A percentile compares a stretch with the other conserved stretches of the same genome.
Conservation (phyloP, 83 land plant species). For the Diphasiastrum complanatum region DNA sequence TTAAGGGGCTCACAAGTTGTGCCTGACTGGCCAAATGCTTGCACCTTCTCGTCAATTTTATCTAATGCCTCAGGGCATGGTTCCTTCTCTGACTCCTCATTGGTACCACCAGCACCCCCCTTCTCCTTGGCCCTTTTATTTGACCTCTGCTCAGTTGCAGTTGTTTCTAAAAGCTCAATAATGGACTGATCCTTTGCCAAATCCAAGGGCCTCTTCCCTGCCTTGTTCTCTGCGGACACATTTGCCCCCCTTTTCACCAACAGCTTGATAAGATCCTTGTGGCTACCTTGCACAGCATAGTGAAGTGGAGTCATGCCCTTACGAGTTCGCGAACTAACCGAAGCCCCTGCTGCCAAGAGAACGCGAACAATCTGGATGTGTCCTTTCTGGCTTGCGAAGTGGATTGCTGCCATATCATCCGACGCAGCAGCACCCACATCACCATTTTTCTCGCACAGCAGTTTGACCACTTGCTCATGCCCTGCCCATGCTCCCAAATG, state of each 20-base stretch:
- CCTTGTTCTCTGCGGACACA: conserved; percentile 52
- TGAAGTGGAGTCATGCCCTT: conserved; percentile 88
- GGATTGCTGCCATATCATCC: conserved; percentile 93
- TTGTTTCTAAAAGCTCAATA: conserved; percentile 32
- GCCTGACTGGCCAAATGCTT: too few relatives aligned
- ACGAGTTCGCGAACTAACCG: conserved; percentile 63
- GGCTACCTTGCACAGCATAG: conserved; percentile 74
- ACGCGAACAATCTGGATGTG: conserved; percentile 62
- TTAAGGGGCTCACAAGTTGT: too few relatives aligned
- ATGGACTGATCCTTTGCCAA: conserved; percentile 56
- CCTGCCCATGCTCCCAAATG: conserved; percentile 99
- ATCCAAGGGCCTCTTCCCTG: conserved; percentile 72
- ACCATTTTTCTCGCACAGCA: conserved; percentile 70
- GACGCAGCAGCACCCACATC: conserved; percentile 84
- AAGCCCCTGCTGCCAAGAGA: conserved; percentile 63
- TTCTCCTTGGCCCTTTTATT: conserved; percentile 3
- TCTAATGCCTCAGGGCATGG: too few relatives aligned
- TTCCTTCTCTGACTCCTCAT: too few relatives aligned
- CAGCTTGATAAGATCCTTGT: conserved; percentile 55
- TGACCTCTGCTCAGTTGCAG: conserved; percentile 25
- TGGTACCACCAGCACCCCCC: background rate
- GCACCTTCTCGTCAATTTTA: too few relatives aligned
- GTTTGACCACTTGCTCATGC: conserved; percentile 57
- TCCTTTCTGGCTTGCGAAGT: conserved; percentile 94
- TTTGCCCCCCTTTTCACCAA: conserved; percentile 69